Evolutionary conservation across 2,329 filamentous ascomycete species (phyloP).

Genomic region (Dactylonectria macrodidyma): DNA sequence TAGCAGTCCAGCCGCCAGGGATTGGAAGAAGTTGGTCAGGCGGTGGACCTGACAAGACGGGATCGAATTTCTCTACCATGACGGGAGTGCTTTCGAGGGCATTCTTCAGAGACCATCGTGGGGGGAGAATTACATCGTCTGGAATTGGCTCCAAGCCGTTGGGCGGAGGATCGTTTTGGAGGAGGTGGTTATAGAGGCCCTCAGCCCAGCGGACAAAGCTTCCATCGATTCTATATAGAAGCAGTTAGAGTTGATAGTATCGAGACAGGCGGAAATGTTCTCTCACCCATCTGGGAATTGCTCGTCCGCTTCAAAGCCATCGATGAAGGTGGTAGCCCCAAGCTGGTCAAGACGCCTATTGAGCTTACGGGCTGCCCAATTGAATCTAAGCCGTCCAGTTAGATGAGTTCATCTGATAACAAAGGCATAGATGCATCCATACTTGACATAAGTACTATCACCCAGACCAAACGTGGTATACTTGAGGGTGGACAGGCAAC

Average conservation of each 20-base stretch:
- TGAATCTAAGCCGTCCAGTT: constrained; percentile 73
- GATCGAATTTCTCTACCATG: constrained; percentile 32
- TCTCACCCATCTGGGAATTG: constrained; percentile 91
- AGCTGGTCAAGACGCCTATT: constrained; percentile 88
- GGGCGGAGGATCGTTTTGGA: constrained; percentile 79
- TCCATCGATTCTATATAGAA: constrained; percentile 77
- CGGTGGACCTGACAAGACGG: constrained; percentile 42
- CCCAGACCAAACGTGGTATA: constrained; percentile 94
- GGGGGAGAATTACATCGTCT: constrained; percentile 80
- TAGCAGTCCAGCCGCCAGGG: constrained; percentile 69
- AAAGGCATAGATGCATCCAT: constrained; percentile 47
- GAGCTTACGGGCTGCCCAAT: constrained; percentile 92
- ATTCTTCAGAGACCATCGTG: constrained; percentile 69
- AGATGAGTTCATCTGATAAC: neutral
- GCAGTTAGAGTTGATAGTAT: neutral
- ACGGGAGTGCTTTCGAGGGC: constrained; percentile 14
- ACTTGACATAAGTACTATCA: constrained; percentile 95
- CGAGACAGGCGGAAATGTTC: neutral
- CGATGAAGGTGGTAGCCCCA: constrained; percentile 82
- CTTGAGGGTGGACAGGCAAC: constrained; percentile 76
- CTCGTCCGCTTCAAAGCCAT: constrained; percentile 90
- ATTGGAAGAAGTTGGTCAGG: constrained; percentile 66
- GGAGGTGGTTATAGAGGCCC: constrained; percentile 75
- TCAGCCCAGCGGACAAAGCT: constrained; percentile 85
- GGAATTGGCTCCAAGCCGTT: constrained; percentile 78